Evolutionary conservation across 148 eudicot species (phyloP), one percentile per base, ranked within the genome.

Genomic region (Tetragonia tetragonoides): DNA sequence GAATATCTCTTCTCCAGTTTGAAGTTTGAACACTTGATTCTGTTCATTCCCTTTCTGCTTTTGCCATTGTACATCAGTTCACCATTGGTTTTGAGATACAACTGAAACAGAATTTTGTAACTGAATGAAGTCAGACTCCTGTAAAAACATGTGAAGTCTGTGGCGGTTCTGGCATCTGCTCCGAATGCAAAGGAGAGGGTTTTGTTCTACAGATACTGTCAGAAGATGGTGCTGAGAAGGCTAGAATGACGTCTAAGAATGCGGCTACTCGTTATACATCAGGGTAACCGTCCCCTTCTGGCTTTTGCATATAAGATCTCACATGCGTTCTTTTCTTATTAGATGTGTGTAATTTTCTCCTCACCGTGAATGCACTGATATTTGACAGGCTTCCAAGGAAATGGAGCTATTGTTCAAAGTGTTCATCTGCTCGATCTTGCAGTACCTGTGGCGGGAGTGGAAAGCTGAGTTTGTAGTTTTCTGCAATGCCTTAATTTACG

Each of bases 181-280:
- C 99, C 16, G 99, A 90, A 66, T 95, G 99, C 87, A 95, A 86
- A 14, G 99, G 99, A 65, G 97, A 95, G 86, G 99, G 99, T 10
- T 95, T 95, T 83, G 90, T 89, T 77, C 88, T 88, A 18, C 94
- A 90, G 85, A 88, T 86, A 76, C 63, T 91, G 73, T 82, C 99
- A 15, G 93, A 93, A 10, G 86, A 83, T 79, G 85, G 77, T 62
- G 97, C 97, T 18, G 90, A 90, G 62, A 91, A 81, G 81, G 97
- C 97, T 41, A 86, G 99, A 78, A 72, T 86, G 86, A 84, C 81
- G 51, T 85, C 97, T 47, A 89, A 83, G 77, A 87, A 90, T 79
- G 80, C 81, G 66, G 99, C 99, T 67, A 95, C 99, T 59, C 88
- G 99, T 87, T 95, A 88, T 77, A 95, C 99, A 68, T 88, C 99